Conservation (phyloP, 257 asterid species). For the Salvia hispanica region DNA sequence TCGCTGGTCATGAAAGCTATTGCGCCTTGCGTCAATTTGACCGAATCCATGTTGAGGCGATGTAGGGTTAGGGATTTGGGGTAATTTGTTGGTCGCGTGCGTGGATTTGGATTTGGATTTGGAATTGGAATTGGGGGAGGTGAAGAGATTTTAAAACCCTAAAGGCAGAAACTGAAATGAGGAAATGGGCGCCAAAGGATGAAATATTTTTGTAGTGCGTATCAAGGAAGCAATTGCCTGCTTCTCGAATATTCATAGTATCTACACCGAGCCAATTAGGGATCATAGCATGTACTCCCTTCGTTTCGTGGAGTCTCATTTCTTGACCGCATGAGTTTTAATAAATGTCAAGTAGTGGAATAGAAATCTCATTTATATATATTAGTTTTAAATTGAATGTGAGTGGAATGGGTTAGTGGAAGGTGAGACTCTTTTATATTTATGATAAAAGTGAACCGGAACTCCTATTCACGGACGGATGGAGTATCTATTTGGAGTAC, state of each 20-base stretch:
- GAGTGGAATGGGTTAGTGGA: too few species aligned
- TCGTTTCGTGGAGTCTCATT: background rate
- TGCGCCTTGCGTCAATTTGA: slow-evolving; percentile 64
- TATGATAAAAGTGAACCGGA: too few species aligned
- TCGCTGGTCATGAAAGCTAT: slow-evolving; percentile 48
- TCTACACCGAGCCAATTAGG: slow-evolving; percentile 31
- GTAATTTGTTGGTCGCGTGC: background rate
- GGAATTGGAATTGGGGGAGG: slow-evolving; percentile 2
- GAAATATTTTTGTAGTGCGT: background rate
- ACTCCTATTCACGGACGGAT: too few species aligned
- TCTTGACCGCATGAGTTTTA: background rate
- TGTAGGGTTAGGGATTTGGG: slow-evolving; percentile 13
- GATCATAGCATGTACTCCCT: background rate
- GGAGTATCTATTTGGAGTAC: too few species aligned
- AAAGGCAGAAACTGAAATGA: slow-evolving; percentile 19
- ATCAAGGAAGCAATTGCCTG: slow-evolving; percentile 9
- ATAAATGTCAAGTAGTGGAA: too few species aligned
- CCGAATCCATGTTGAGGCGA: slow-evolving; percentile 41
- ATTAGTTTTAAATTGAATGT: too few species aligned
- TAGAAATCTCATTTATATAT: too few species aligned
- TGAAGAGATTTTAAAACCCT: slow-evolving; percentile 48
- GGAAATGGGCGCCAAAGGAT: slow-evolving; percentile 41
- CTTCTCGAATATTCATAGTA: background rate
- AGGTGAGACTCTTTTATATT: too few species aligned
- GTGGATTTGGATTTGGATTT: background rate